Evolutionary conservation across 306 rosid genomes (phyloP).

Genomic region (Rubus idaeus): DNA sequence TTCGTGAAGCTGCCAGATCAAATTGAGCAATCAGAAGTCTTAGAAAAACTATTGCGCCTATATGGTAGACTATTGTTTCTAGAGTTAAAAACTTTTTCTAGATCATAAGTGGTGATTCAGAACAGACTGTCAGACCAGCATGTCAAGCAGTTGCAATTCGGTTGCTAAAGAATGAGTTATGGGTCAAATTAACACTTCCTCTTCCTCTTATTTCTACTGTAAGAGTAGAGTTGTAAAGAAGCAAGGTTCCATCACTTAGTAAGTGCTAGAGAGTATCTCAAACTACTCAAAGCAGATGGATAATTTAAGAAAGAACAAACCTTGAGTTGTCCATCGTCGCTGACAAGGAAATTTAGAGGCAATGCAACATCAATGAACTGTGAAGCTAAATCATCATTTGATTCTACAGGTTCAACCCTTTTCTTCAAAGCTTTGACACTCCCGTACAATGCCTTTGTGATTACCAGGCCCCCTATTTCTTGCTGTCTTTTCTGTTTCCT

Average conservation of each 20-base stretch:
- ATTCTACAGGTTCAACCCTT: conserved; percentile 43
- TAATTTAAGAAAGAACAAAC: conserved; percentile 27
- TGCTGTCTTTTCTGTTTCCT: conserved; percentile 78
- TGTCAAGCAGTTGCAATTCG: neutral
- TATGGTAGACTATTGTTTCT: neutral
- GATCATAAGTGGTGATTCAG: neutral
- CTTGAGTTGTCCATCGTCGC: conserved; percentile 86
- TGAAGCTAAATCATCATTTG: conserved; percentile 48
- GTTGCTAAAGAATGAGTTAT: neutral
- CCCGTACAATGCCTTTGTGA: conserved; percentile 76
- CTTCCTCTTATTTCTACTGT: neutral
- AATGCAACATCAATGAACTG: conserved; percentile 73
- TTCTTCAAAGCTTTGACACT: conserved; percentile 48
- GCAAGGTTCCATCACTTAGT: neutral
- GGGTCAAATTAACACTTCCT: neutral
- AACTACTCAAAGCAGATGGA: neutral
- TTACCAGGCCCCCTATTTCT: conserved; percentile 73
- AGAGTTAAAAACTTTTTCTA: neutral
- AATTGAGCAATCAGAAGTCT: conserved; percentile 1
- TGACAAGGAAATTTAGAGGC: conserved; percentile 86
- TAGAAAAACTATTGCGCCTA: neutral
- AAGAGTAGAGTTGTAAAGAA: neutral
- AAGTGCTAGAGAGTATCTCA: neutral
- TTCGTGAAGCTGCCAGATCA: conserved; percentile 75
- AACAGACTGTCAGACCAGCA: neutral